These are phyloP conservation scores for Passiflora organensis DNA, from an alignment of 345 rosid genomes.

Conservation along the genomic window DNA sequence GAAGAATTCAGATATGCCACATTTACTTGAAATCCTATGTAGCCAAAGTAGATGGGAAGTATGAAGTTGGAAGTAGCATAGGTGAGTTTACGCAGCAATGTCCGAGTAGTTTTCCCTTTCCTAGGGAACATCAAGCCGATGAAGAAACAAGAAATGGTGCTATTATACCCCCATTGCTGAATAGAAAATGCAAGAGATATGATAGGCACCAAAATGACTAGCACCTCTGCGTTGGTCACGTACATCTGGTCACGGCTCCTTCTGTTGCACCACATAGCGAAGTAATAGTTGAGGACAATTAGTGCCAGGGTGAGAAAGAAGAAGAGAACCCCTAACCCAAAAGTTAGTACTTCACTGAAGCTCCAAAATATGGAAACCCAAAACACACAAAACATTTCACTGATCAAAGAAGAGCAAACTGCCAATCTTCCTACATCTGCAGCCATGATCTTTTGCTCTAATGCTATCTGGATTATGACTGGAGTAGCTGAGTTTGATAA, in stretches of 20 bases:
- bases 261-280: constrained; percentile 51
- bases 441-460: constrained; percentile 64
- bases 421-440: constrained; percentile 66
- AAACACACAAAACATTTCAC: constrained; percentile 45
- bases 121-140: constrained; percentile 72
- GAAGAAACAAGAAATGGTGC: constrained; percentile 44
- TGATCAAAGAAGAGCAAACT: constrained; percentile 44
- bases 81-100: constrained; percentile 52
- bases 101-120: constrained; percentile 69
- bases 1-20: constrained; percentile 5
- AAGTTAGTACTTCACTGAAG: constrained; percentile 17
- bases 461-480: constrained; percentile 48
- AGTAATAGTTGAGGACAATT: constrained; percentile 38
- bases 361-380: constrained; percentile 21
- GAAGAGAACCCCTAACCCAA: constrained; percentile 25
- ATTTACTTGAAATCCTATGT: constrained; percentile 64
- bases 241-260: constrained; percentile 56
- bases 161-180: constrained; percentile 41
- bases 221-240: constrained; percentile 50
- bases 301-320: constrained; percentile 25
- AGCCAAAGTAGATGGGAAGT: constrained; percentile 80
- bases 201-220: constrained; percentile 38
- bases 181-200: constrained; percentile 26
- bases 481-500: constrained; percentile 70
- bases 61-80: constrained; percentile 67